phyloP scores from a whole-genome alignment of 2,329 filamentous ascomycete genomes.

The Cladophialophora carrionii region DNA sequence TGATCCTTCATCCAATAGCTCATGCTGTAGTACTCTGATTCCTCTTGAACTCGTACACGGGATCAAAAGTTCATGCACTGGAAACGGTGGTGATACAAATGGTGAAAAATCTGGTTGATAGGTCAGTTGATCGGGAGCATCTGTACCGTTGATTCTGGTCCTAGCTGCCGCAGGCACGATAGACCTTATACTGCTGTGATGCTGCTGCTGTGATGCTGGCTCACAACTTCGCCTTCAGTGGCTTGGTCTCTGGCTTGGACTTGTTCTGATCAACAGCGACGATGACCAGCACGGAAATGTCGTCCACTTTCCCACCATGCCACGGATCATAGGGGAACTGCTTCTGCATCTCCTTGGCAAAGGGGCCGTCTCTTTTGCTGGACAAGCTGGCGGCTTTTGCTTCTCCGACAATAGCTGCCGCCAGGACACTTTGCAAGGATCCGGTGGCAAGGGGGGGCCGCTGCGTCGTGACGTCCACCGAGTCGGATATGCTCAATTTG shows the following conservation, averaged over 20 bases:
- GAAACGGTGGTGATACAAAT: neutral
- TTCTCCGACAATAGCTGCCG: slow-evolving; percentile 75
- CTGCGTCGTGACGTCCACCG: slow-evolving; percentile 6
- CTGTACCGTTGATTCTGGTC: neutral
- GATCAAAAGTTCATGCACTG: neutral
- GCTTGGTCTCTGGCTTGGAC: neutral
- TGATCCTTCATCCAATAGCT: neutral
- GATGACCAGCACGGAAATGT: slow-evolving; percentile 85
- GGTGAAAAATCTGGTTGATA: neutral
- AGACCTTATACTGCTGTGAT: neutral
- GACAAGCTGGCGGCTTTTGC: slow-evolving; percentile 86
- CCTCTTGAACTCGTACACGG: neutral
- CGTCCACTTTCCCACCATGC: slow-evolving; percentile 91
- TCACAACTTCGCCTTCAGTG: slow-evolving; percentile 37
- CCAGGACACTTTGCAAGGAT: slow-evolving; percentile 76
- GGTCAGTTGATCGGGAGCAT: neutral
- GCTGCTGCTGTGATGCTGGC: neutral
- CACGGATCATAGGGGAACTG: slow-evolving; percentile 84
- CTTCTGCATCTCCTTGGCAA: slow-evolving; percentile 90
- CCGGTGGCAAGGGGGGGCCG: slow-evolving; percentile 34
- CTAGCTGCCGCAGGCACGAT: neutral
- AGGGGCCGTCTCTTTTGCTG: slow-evolving; percentile 81
- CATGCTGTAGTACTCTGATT: neutral
- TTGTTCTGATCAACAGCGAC: slow-evolving; percentile 68
- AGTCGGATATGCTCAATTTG: slow-evolving; percentile 19